Base-by-base conservation (phyloP, 2,329 filamentous ascomycete species). In the Aureobasidium zeae region DNA sequence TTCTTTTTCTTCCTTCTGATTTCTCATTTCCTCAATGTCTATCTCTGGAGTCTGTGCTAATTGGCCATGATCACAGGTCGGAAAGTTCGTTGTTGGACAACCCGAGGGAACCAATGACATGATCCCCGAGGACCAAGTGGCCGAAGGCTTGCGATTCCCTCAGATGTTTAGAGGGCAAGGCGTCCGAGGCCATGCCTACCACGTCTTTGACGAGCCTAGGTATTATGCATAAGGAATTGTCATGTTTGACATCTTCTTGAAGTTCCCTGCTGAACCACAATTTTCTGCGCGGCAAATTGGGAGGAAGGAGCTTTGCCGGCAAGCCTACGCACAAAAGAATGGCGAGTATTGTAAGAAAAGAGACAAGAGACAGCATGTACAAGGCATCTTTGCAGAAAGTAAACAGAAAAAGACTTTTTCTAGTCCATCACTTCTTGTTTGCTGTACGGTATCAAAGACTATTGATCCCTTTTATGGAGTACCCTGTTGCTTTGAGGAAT, bases 141-240 rank as follows among this genome's bases (percentile, higher is more conserved):
- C 85, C 0, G 71, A 76, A 49, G 87, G 85, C 11, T 77, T 80
- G 68, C 74, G 83, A 48, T 98, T 96, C 72, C 91, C 91, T 1
- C 73, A 73, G 11, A 60, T 91, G 62, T 95, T 98, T 67, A 78
- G 76, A 52, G 89, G 87, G 0, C 65, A 88, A 51, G 91, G 91
- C 34, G 86, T 94, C 4, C 73, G 91, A 48, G 91, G 86, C 4
- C 91, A 98, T 65, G 68, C 73, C 48, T 98, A 96, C 64, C 91
- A 98, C 63, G 91, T 96, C 21, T 96, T 98, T 64, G 75, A 94
- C 53, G 86, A 93, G 67, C 88, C 87, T 37, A 74, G 84, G 60
- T 94, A 91, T 43, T 63, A 55, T 34, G 54, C 55, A 30, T 63
- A 30, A 43, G 29, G n/a, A n/a, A n/a, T n/a, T n/a, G n/a, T n/a